These are phyloP conservation scores for Brasilioporus rufonigricans DNA, from an alignment of 768 basidiomycete genomes.

Conservation along the genomic window DNA sequence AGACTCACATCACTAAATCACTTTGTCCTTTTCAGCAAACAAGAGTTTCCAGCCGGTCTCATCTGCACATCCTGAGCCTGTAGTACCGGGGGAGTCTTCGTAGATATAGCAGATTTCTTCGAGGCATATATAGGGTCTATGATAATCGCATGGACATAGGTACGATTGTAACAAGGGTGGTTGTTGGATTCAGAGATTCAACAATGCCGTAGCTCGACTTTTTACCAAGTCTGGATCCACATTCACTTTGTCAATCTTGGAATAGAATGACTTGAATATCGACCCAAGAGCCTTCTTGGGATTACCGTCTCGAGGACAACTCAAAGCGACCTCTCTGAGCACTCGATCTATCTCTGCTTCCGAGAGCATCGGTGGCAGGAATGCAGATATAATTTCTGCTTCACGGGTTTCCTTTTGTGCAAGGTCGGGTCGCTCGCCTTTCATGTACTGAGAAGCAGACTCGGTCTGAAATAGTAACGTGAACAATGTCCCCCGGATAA, in stretches of 20 bases:
- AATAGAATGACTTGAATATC: conserved; percentile 65
- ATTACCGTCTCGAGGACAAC: conserved; percentile 16
- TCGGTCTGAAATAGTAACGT: conserved; percentile 44
- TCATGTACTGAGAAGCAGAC: conserved; percentile 52
- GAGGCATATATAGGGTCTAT: neutral
- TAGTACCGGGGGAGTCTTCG: neutral
- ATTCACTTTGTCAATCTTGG: conserved; percentile 53
- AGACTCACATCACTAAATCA: neutral
- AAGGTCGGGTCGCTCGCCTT: conserved; percentile 62
- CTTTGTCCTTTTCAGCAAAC: neutral
- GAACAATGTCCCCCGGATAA: conserved; percentile 1
- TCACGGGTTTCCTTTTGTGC: conserved; percentile 61
- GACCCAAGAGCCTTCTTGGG: conserved; percentile 37
- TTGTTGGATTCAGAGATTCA: conserved; percentile 18
- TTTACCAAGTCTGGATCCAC: conserved; percentile 61
- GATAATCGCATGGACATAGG: neutral
- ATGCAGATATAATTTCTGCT: conserved; percentile 50
- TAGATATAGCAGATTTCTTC: neutral
- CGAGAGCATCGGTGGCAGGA: conserved; percentile 61
- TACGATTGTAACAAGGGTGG: neutral
- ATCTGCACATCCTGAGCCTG: neutral
- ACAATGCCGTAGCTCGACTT: conserved; percentile 42
- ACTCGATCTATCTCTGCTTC: conserved; percentile 51
- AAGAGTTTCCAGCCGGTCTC: neutral
- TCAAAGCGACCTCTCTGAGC: conserved; percentile 42